A percentile compares a stretch with the other conserved stretches of the same genome.
Conservation (phyloP, 2,329 filamentous ascomycete genomes). For the Fusarium transvaalense region DNA sequence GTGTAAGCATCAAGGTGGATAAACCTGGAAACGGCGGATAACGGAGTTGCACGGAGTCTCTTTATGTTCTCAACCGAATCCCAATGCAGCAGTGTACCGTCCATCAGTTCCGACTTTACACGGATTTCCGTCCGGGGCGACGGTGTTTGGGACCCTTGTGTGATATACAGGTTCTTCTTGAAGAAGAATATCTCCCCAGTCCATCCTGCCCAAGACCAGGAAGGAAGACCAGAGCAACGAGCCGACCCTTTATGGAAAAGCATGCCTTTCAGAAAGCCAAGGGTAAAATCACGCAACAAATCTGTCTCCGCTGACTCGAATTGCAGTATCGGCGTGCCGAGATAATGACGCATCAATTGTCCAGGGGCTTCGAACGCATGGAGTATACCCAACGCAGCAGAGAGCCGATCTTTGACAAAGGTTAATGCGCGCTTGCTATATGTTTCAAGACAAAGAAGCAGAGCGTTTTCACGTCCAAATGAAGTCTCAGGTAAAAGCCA, state of each 20-base stretch:
- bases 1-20: background rate
- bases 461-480: background rate
- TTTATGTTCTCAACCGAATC: background rate
- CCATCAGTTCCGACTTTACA: background rate
- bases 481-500: background rate
- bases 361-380: background rate
- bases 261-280: background rate
- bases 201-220: background rate
- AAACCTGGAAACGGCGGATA: background rate
- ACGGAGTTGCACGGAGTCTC: background rate
- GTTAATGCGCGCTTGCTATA: background rate
- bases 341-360: background rate
- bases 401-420: background rate
- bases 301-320: background rate
- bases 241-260: background rate
- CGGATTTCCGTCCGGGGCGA: background rate
- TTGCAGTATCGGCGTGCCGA: background rate
- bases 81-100: background rate
- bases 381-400: background rate
- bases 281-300: background rate
- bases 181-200: background rate
- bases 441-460: background rate
- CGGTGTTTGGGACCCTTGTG: background rate
- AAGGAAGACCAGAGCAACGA: background rate
- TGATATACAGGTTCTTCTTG: background rate